Evolutionary conservation across 73 alveolate species (phyloP), one percentile per base, ranked within the genome.

Genomic region (Breviolum minutum): DNA sequence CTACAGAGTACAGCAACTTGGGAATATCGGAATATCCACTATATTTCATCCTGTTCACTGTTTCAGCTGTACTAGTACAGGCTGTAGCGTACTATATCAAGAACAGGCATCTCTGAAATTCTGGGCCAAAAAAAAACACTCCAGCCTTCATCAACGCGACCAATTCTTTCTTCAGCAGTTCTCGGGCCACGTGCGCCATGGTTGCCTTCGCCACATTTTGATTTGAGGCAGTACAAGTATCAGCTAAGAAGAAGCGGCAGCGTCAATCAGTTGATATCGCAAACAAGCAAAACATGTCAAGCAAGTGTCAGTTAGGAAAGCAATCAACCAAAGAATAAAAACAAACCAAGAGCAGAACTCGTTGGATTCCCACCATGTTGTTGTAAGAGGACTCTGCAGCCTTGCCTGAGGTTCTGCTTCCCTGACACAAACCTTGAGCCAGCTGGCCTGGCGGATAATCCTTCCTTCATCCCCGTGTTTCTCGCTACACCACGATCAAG

Each of bases 101-200:
- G 54, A 40, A n/a, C n/a, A n/a, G 54, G 54, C 54, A 40, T 40
- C 54, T 40, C 54, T 40, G 54, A 40, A 40, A 40, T 3, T 40
- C n/a, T n/a, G n/a, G 54, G 54, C 54, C 54, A 40, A 40, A 40
- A 40, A 40, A 40, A 40, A 40, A 0, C 3, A 9, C 27, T 81
- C 26, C 68, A 87, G 87, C 99, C 93, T 95, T 99, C 99, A 80
- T 94, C 94, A 94, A 69, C 12, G 32, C 64, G 63, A 95, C 91
- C 89, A 95, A 27, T 70, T 95, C 95, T 80, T 71, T 83, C 48
- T 95, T 95, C 54, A 95, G 95, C 95, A 95, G 95, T 32, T 95
- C 99, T 9, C 99, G 89, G 12, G 99, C 99, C 70, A 95, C 99
- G 17, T 80, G 95, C 87, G 95, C 86, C 99, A 95, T 95, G 79